A percentile compares a stretch with the other conserved stretches of the same genome.
Conservation (phyloP, 805 yeast species). For the Kockiozyma suomiensis region DNA sequence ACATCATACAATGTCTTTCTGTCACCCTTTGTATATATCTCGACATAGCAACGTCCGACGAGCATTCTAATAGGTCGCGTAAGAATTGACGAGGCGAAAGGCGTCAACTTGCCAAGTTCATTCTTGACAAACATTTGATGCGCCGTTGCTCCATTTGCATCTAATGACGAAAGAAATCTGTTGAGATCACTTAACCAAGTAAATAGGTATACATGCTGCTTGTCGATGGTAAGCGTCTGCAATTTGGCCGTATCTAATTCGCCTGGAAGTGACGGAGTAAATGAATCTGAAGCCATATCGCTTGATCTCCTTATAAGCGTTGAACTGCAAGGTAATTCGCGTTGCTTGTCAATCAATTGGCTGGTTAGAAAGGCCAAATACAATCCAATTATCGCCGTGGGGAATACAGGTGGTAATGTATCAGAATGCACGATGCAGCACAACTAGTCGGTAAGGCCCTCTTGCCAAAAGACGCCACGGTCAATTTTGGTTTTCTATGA, state of each 20-base stretch:
- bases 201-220: conserved; percentile 28
- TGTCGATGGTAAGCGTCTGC: conserved; percentile 21
- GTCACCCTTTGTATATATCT: conserved; percentile 28
- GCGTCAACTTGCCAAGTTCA: conserved; percentile 23
- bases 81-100: conserved; percentile 19
- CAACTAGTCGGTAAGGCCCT: too few species aligned
- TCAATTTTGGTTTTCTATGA: too few species aligned
- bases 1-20: conserved; percentile 38
- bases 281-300: conserved; percentile 1
- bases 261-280: conserved; percentile 16
- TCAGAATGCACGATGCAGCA: too few species aligned
- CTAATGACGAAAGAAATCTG: conserved; percentile 19
- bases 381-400: too few species aligned
- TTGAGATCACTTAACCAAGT: conserved; percentile 30
- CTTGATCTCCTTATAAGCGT: not conserved
- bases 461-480: too few species aligned
- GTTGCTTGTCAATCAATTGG: too few species aligned
- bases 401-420: too few species aligned
- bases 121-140: conserved; percentile 34
- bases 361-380: too few species aligned
- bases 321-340: too few species aligned
- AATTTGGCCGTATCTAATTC: conserved; percentile 19
- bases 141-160: conserved; percentile 30
- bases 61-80: conserved; percentile 25
- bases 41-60: conserved; percentile 30